Evolutionary conservation across 2,329 filamentous ascomycete genomes (phyloP), one percentile per base, ranked within the genome.

Genomic region (Talaromyces sp.): DNA sequence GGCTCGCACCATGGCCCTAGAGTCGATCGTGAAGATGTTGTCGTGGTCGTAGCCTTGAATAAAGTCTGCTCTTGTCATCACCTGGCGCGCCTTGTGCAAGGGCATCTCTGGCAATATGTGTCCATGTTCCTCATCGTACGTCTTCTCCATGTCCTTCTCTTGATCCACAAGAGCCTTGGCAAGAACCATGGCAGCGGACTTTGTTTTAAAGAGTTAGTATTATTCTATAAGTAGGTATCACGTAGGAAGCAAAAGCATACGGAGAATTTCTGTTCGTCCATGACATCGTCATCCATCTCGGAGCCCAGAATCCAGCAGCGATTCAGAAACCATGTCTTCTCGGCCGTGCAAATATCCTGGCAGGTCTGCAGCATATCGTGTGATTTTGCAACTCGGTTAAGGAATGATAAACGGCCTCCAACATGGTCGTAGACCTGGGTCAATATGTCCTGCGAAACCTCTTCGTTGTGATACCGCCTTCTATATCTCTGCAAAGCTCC

Each of bases 51-150:
- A 93, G 63, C 87, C 84, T 67, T 95, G 88, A 69, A 98, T 93
- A 74, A 98, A 99, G 76, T 99, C 95, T 63, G 92, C 89, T 59
- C 95, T 85, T 14, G 95, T 98, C 94, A 97, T 97, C 73, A 97
- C 89, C 76, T 97, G 85, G 65, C 94, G 89, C 0, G 92, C 91
- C 67, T 89, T 84, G 73, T 96, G 91, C 60, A 96, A 86, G 0
- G 90, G 87, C 65, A 92, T 89, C 47, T 90, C 85, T 0, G 95
- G 92, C 4, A 98, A 83, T 33, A 91, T 81, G 71, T 96, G 91
- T 36, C 90, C 91, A 9, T 73, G 76, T 14, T 87, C 79, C 0
- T 82, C 77, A 73, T 92, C 84, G 71, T 92, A 94, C 7, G 77
- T 87, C 58, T 72, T 73, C 16, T 80, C 80, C 78, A 84, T 85